These are phyloP conservation scores for Magnusiomyces suaveolens DNA, from an alignment of 1,139 yeast species.

Conservation along the genomic window DNA sequence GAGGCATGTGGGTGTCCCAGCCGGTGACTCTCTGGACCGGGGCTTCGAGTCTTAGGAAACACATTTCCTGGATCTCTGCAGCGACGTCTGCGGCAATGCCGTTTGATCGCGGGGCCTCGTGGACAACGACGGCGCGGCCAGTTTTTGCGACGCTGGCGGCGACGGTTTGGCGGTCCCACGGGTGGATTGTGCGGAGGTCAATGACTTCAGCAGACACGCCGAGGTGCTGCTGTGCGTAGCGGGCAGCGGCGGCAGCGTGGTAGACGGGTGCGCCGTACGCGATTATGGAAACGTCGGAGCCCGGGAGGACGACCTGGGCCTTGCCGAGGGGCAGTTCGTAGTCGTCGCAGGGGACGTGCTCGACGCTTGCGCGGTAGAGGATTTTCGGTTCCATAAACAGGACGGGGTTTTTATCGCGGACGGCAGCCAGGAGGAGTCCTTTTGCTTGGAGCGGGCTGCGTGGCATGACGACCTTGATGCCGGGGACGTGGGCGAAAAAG, in stretches of 20 bases:
- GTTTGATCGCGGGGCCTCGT: constrained; percentile 29
- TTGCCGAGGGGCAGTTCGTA: constrained; percentile 29
- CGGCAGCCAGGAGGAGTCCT: constrained; percentile 29
- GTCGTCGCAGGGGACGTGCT: constrained; percentile 31
- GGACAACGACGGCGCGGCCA: constrained; percentile 30
- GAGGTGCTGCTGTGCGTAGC: constrained; percentile 24
- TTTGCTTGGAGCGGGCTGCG: constrained; percentile 33
- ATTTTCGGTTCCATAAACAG: constrained; percentile 34
- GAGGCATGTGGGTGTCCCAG: constrained; percentile 31
- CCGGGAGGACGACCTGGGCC: constrained; percentile 29
- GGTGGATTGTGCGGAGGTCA: constrained; percentile 30
- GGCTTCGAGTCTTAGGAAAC: constrained; percentile 30
- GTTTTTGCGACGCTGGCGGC: constrained; percentile 29
- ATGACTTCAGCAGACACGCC: constrained; percentile 31
- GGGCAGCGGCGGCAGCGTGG: constrained; percentile 28
- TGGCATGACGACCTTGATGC: constrained; percentile 32
- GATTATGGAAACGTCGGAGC: constrained; percentile 29
- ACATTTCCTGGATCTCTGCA: constrained; percentile 29
- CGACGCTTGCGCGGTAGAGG: constrained; percentile 30
- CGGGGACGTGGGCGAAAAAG: constrained; percentile 31
- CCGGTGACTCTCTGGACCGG: constrained; percentile 32
- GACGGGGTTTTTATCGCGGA: constrained; percentile 30
- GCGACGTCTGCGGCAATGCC: constrained; percentile 33
- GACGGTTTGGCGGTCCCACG: constrained; percentile 33
- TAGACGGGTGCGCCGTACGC: constrained; percentile 33